These are phyloP conservation scores for Leucosporidium creatinivorum DNA, from an alignment of 768 basidiomycete genomes.

Conservation along the genomic window DNA sequence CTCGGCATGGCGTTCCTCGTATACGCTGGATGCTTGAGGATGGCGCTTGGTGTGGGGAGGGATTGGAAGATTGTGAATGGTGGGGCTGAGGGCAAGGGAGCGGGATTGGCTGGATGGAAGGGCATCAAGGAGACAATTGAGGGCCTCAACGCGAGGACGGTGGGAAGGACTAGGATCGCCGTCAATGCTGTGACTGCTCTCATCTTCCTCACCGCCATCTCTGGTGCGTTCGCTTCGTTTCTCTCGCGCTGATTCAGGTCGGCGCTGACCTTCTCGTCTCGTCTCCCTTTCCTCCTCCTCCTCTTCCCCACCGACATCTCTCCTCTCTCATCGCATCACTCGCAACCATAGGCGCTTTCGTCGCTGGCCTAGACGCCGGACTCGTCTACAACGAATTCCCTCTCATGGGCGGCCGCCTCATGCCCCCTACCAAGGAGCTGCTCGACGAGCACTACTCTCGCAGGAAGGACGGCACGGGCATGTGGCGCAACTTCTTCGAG, in stretches of 20 bases:
- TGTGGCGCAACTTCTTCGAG: constrained; percentile 93
- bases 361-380: constrained; percentile 94
- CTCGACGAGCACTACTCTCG: constrained; percentile 69
- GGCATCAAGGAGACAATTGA: constrained; percentile 44
- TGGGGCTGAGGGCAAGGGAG: constrained; percentile 5
- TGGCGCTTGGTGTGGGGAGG: constrained; percentile 65
- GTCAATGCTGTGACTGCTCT: constrained; percentile 63
- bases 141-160: constrained; percentile 53
- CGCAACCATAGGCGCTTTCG: constrained; percentile 72
- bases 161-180: constrained; percentile 55
- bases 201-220: constrained; percentile 84
- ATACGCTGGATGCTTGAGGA: constrained; percentile 83
- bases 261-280: background rate
- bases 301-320: background rate
- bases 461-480: constrained; percentile 59
- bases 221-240: constrained; percentile 55
- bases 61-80: constrained; percentile 63
- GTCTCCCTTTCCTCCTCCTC: background rate
- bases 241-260: constrained; percentile 10
- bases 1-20: constrained; percentile 82
- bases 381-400: constrained; percentile 98
- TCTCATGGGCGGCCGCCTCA: constrained; percentile 62
- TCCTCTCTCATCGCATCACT: too few species aligned
- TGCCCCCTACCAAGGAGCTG: constrained; percentile 74
- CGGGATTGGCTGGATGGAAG: constrained; percentile 14